These are phyloP conservation scores for Quercus bicolor DNA, from an alignment of 306 rosid species.

Conservation along the genomic window DNA sequence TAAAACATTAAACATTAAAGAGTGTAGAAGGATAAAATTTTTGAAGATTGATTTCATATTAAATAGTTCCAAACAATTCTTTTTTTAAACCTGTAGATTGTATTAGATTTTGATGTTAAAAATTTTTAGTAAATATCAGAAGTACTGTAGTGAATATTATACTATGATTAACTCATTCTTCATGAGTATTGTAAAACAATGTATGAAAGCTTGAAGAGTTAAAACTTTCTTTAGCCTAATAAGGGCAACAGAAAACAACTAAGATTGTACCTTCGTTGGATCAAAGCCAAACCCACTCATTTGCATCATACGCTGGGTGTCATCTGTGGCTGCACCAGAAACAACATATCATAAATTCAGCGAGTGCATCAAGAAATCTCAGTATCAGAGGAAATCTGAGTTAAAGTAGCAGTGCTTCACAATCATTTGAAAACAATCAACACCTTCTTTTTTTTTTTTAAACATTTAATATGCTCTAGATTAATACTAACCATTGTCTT, in stretches of 20 bases:
- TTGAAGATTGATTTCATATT: background rate
- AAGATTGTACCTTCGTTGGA: conserved; percentile 74
- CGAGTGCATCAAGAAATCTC: conserved; percentile 9
- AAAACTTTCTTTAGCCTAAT: conserved; percentile 6
- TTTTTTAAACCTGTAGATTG: no score
- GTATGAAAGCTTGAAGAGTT: conserved; percentile 2
- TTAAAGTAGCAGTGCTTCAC: background rate
- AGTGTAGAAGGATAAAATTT: background rate
- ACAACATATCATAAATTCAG: conserved; percentile 17
- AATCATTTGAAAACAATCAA: background rate
- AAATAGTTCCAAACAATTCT: background rate
- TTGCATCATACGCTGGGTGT: conserved; percentile 98
- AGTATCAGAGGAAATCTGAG: background rate
- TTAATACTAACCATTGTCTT: conserved; percentile 87
- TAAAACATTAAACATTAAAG: background rate
- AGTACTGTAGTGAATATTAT: no score
- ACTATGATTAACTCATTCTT: background rate
- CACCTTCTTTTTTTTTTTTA: background rate
- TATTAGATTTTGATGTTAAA: no score
- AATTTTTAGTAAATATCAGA: no score
- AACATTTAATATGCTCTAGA: background rate
- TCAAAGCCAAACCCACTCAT: conserved; percentile 97
- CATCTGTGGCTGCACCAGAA: conserved; percentile 80
- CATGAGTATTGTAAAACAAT: background rate
- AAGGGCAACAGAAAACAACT: conserved; percentile 6